Evolutionary conservation across 805 yeast species (phyloP), one percentile per base, ranked within the genome.

Genomic region (Yamadazyma philogaea): DNA sequence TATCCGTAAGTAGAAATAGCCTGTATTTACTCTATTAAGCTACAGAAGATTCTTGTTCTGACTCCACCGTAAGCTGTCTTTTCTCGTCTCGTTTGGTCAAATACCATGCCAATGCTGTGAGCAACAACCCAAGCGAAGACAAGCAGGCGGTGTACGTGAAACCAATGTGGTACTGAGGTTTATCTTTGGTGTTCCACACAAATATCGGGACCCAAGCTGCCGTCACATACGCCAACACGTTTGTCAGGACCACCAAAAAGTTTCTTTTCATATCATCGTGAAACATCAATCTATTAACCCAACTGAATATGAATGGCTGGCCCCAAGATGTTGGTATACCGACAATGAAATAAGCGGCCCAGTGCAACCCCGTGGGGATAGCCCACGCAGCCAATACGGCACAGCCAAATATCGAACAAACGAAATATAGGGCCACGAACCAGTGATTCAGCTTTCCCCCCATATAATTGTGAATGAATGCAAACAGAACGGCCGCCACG

Each of bases 231-330:
- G 72, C 72, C 46, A 64, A 52, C 5, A 62, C 60, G 42, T 68
- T 68, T 8, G 73, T 68, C 22, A 53, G 46, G 4, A 68, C 70
- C 16, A 67, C 64, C n/a, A 66, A 57, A 40, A 68, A 67, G 42
- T 58, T 53, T 58, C 68, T 53, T 55, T 66, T 61, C 68, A 64
- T 55, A 52, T 73, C 78, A 45, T 74, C 72, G 6, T 63, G 54
- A 19, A 64, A 62, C 15, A 78, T 53, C 19, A 70, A 51, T 28
- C 77, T 60, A 52, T 78, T 78, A 28, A 77, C 70, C 84, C 83
- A 79, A 2, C 79, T 64, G 46, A 71, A 78, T 11, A 77, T 74
- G 48, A 74, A 67, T 2, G 82, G 81, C 58, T 75, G 82, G 1
- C 80, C 82, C 72, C 70, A 70, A 3, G 74, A 53, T 0, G 72